A percentile compares a stretch with the other conserved stretches of the same genome.
Evolutionary conservation across 768 basidiomycete genomes (phyloP).

Genomic region (Panaeolus papilionaceus): DNA sequence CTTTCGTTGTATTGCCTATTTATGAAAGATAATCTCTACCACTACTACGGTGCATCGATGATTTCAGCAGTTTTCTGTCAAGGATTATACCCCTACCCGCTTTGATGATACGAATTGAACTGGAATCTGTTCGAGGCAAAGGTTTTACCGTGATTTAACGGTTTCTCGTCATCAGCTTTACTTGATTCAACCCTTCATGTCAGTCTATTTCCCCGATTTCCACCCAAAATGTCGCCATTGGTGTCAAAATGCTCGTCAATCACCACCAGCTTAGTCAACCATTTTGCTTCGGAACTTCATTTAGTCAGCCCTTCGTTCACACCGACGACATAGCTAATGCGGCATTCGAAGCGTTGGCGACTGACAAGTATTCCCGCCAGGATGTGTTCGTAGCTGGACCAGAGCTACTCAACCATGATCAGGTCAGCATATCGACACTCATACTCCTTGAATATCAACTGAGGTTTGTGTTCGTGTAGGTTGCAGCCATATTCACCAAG

Average conservation of each 20-base stretch:
- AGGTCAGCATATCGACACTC: slow-evolving; percentile 24
- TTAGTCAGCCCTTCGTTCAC: slow-evolving; percentile 28
- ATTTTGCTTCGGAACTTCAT: background rate
- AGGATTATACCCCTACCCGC: too few species aligned
- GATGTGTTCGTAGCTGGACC: slow-evolving; percentile 34
- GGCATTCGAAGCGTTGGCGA: slow-evolving; percentile 31
- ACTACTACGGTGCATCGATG: too few species aligned
- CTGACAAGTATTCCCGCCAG: slow-evolving; percentile 25
- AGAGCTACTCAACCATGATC: slow-evolving; percentile 34
- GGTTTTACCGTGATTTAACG: too few species aligned
- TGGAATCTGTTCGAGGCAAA: too few species aligned
- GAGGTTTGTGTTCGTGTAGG: background rate
- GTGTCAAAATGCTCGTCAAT: background rate
- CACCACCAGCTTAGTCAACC: background rate
- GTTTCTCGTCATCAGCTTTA: too few species aligned
- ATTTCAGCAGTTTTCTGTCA: too few species aligned
- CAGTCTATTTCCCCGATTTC: background rate
- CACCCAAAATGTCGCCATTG: background rate
- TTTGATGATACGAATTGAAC: too few species aligned
- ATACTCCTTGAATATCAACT: background rate
- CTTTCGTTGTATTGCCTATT: too few species aligned
- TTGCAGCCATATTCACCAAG: slow-evolving; percentile 6
- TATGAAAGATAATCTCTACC: too few species aligned
- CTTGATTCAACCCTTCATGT: too few species aligned
- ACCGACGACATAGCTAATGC: slow-evolving; percentile 33